A percentile compares a stretch with the other conserved stretches of the same genome.
These are phyloP conservation scores for Ophiostoma sp. DNA, from an alignment of 2,329 filamentous ascomycete species.

Conservation along the genomic window DNA sequence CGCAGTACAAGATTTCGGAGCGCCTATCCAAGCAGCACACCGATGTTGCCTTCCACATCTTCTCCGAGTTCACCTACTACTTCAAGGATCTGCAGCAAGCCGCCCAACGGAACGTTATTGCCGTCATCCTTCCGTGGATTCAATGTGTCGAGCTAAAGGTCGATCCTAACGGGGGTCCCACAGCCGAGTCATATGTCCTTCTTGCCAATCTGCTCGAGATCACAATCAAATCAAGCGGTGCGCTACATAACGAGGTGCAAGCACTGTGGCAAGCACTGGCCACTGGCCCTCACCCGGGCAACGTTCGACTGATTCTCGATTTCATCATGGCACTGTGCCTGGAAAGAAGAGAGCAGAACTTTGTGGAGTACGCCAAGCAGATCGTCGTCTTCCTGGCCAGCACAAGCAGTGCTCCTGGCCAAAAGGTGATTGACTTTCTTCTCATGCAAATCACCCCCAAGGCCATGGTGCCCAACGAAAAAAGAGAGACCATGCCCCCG, in stretches of 20 bases:
- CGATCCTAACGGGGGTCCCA: conserved; percentile 86
- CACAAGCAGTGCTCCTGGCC: conserved; percentile 64
- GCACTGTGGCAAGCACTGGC: conserved; percentile 95
- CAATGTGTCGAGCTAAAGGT: conserved; percentile 89
- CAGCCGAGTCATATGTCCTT: conserved; percentile 86
- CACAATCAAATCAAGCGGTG: conserved; percentile 83
- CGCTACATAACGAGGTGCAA: conserved; percentile 92
- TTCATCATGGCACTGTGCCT: conserved; percentile 94
- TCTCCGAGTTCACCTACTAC: conserved; percentile 90
- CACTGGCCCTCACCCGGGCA: conserved; percentile 85
- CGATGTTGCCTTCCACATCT: conserved; percentile 85
- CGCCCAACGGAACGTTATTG: conserved; percentile 88
- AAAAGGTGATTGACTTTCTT: conserved; percentile 90
- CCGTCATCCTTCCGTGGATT: conserved; percentile 92
- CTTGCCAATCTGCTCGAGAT: conserved; percentile 93
- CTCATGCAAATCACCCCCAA: conserved; percentile 87
- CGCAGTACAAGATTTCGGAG: conserved; percentile 94
- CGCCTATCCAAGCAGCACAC: conserved; percentile 81
- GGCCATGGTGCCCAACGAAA: conserved; percentile 93
- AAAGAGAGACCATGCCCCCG: conserved; percentile 45
- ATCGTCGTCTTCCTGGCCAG: conserved; percentile 95
- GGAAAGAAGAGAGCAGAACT: conserved; percentile 93
- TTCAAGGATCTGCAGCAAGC: conserved; percentile 82
- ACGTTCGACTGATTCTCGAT: conserved; percentile 88
- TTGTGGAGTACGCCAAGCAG: conserved; percentile 96